A percentile compares a stretch with the other conserved stretches of the same genome.
Evolutionary conservation across 2,329 filamentous ascomycete genomes (phyloP).

Genomic region (Penicillium sp.): DNA sequence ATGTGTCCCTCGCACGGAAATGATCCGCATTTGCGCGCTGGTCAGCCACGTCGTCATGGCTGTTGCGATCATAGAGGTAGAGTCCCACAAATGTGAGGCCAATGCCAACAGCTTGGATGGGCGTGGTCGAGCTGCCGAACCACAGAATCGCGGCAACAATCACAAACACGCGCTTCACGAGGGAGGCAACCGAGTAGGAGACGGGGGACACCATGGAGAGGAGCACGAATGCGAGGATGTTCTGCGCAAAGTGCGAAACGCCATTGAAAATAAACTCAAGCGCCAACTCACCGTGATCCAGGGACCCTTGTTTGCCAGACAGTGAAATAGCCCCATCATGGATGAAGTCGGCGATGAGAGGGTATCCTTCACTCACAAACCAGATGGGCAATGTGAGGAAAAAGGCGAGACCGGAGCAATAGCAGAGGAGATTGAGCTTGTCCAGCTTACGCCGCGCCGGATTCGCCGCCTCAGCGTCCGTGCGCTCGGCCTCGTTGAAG

Average conservation of each 20-base stretch:
- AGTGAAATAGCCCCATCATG: conserved; percentile 78
- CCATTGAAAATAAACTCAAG: conserved; percentile 98
- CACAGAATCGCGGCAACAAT: conserved; percentile 93
- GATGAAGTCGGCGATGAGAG: conserved; percentile 74
- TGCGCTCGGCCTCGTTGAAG: conserved; percentile 89
- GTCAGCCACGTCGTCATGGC: conserved; percentile 84
- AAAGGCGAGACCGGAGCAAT: conserved; percentile 93
- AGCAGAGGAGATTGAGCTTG: conserved; percentile 94
- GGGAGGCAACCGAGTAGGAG: conserved; percentile 91
- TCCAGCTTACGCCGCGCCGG: conserved; percentile 76
- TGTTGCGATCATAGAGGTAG: conserved; percentile 94
- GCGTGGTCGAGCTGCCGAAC: conserved; percentile 89
- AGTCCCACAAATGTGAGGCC: conserved; percentile 85
- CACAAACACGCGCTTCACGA: conserved; percentile 97
- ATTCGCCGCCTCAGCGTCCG: conserved; percentile 70
- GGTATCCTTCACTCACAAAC: conserved; percentile 86
- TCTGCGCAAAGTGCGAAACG: conserved; percentile 93
- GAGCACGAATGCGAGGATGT: conserved; percentile 90
- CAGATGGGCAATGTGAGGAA: conserved; percentile 86
- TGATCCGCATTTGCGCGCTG: conserved; percentile 67
- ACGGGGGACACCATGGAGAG: conserved; percentile 93
- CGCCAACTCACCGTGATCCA: conserved; percentile 61
- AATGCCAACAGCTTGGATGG: conserved; percentile 81
- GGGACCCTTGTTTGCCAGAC: conserved; percentile 72
- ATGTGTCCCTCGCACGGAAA: conserved; percentile 61